Evolutionary conservation across 140 eudicot species (phyloP).

Genomic region (Flaveria floridana): DNA sequence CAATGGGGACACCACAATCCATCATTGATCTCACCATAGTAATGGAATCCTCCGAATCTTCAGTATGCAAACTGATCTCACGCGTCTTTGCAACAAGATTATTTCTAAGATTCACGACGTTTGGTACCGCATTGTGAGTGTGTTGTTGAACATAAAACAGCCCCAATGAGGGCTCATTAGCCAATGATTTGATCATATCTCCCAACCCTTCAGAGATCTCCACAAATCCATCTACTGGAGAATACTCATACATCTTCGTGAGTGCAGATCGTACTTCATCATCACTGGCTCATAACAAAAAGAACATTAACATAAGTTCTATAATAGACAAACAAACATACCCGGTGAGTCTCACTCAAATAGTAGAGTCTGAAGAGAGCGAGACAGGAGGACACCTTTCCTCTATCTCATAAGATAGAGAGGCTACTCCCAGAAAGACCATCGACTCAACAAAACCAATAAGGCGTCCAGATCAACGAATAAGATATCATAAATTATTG

Average conservation of each 20-base stretch:
- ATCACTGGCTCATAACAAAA: slow-evolving; percentile 36
- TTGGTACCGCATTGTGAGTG: slow-evolving; percentile 65
- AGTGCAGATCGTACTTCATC: slow-evolving; percentile 56
- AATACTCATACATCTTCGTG: slow-evolving; percentile 65
- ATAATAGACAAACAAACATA: neutral
- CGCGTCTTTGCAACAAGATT: slow-evolving; percentile 50
- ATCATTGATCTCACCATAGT: slow-evolving; percentile 72
- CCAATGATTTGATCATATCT: slow-evolving; percentile 74
- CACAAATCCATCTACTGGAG: slow-evolving; percentile 79
- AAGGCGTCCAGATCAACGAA: too few species aligned
- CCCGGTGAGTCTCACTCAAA: too few species aligned
- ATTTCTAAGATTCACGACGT: slow-evolving; percentile 52
- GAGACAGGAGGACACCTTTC: too few species aligned
- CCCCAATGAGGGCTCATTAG: slow-evolving; percentile 97
- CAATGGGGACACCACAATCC: slow-evolving; percentile 69
- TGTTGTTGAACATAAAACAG: slow-evolving; percentile 87
- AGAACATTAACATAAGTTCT: neutral
- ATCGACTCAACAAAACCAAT: too few species aligned
- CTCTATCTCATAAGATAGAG: too few species aligned
- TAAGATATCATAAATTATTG: too few species aligned
- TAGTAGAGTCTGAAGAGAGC: too few species aligned
- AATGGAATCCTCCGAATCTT: slow-evolving; percentile 84
- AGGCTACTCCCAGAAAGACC: too few species aligned
- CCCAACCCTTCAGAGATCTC: slow-evolving; percentile 72
- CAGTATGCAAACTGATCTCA: slow-evolving; percentile 64